These are phyloP conservation scores for Pichia californica DNA, from an alignment of 805 yeast species.

Conservation along the genomic window DNA sequence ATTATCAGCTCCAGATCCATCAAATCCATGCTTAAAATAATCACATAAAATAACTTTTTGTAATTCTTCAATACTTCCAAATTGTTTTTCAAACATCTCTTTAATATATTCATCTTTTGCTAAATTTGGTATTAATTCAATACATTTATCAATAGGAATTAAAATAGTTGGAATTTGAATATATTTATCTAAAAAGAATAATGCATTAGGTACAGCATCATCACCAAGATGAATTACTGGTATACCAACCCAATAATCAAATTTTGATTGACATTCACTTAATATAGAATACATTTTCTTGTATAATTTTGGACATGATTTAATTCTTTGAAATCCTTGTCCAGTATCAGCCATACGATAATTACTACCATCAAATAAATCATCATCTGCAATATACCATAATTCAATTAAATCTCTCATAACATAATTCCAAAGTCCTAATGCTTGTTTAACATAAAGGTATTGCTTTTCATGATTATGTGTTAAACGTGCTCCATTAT, in stretches of 20 bases:
- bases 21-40: conserved; percentile 56
- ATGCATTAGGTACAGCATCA: conserved; percentile 76
- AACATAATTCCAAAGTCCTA: conserved; percentile 68
- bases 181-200: conserved; percentile 73
- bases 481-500: conserved; percentile 62
- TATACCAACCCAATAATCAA: conserved; percentile 68
- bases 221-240: conserved; percentile 78
- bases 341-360: conserved; percentile 68
- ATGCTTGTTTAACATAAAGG: conserved; percentile 68
- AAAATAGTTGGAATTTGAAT: conserved; percentile 73
- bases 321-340: conserved; percentile 73
- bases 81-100: conserved; percentile 52
- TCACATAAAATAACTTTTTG: conserved; percentile 42
- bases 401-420: conserved; percentile 72
- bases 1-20: conserved; percentile 80
- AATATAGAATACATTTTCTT: conserved; percentile 67
- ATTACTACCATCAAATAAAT: conserved; percentile 48
- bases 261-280: conserved; percentile 58
- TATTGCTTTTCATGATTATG: conserved; percentile 70
- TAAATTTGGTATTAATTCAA: conserved; percentile 49
- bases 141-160: conserved; percentile 60
- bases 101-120: conserved; percentile 40
- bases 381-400: conserved; percentile 75
- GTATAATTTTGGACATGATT: conserved; percentile 62
- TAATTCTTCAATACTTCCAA: conserved; percentile 48